A percentile compares a stretch with the other conserved stretches of the same genome.
Conservation (phyloP, 2,329 filamentous ascomycete genomes). For the Fusarium agapanthi region DNA sequence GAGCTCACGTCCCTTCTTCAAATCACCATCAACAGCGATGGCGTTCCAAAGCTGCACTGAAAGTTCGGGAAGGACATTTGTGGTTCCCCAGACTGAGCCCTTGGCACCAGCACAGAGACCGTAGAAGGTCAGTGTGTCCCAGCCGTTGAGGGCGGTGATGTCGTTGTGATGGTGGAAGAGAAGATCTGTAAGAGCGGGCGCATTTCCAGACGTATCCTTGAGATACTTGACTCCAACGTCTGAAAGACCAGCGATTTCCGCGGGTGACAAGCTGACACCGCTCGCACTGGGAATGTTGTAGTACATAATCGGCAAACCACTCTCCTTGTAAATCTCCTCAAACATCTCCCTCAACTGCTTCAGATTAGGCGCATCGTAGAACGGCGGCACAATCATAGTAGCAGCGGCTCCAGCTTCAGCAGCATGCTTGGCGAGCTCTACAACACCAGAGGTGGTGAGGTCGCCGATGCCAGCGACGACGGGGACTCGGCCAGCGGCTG, state of each 20-base stretch:
- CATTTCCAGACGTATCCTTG: constrained; percentile 63
- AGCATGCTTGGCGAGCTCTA: constrained; percentile 46
- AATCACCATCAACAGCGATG: constrained; percentile 49
- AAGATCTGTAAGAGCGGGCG: constrained; percentile 58
- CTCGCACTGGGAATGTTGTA: constrained; percentile 61
- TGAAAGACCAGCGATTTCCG: constrained; percentile 53
- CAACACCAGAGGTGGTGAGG: constrained; percentile 47
- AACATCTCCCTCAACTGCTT: constrained; percentile 49
- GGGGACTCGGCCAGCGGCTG: constrained; percentile 50
- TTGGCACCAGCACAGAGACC: constrained; percentile 59
- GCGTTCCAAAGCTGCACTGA: constrained; percentile 58
- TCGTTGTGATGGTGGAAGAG: constrained; percentile 51
- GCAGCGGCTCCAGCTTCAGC: constrained; percentile 50
- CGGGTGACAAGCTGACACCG: constrained; percentile 52
- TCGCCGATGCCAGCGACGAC: constrained; percentile 56
- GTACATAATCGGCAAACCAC: constrained; percentile 56
- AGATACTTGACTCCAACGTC: constrained; percentile 59
- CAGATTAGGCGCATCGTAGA: constrained; percentile 56
- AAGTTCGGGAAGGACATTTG: constrained; percentile 60
- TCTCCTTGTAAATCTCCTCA: constrained; percentile 51
- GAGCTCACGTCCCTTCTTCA: constrained; percentile 54
- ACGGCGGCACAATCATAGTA: constrained; percentile 60
- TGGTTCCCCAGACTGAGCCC: constrained; percentile 60
- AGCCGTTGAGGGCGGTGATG: constrained; percentile 61
- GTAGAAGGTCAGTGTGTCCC: constrained; percentile 64